Evolutionary conservation across 2,329 filamentous ascomycete species (phyloP).

Genomic region (Venturia oleaginea): DNA sequence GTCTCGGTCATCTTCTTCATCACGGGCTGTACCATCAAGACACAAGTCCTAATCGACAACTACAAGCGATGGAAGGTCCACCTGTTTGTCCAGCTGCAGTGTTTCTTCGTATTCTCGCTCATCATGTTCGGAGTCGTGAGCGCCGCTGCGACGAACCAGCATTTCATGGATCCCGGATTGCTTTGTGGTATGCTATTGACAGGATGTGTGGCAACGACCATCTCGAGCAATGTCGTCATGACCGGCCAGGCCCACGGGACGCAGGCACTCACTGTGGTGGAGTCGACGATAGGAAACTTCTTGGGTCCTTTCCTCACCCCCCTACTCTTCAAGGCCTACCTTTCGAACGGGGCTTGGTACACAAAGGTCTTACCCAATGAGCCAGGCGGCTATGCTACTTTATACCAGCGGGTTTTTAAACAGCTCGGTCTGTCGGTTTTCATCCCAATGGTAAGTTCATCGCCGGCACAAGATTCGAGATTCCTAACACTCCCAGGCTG

Average conservation of each 20-base stretch:
- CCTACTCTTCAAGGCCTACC: conserved; percentile 52
- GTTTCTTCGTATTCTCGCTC: conserved; percentile 57
- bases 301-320: conserved; percentile 60
- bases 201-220: conserved; percentile 62
- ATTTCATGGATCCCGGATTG: conserved; percentile 53
- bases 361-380: conserved; percentile 46
- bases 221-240: conserved; percentile 67
- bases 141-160: conserved; percentile 38
- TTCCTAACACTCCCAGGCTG: conserved; percentile 21
- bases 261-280: conserved; percentile 39
- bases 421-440: conserved; percentile 60
- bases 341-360: conserved; percentile 45
- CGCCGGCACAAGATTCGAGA: neutral
- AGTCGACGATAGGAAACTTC: conserved; percentile 62
- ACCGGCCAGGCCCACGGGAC: conserved; percentile 60
- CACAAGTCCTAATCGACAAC: conserved; percentile 51
- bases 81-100: conserved; percentile 56
- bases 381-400: conserved; percentile 45
- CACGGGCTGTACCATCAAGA: conserved; percentile 60
- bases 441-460: conserved; percentile 42
- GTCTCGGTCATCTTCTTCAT: conserved; percentile 63
- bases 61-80: conserved; percentile 60
- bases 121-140: conserved; percentile 50
- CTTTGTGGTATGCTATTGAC: conserved; percentile 39
- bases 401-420: conserved; percentile 59